Conservation (phyloP, 768 basidiomycete genomes). For the Asterophora lycoperdoides region DNA sequence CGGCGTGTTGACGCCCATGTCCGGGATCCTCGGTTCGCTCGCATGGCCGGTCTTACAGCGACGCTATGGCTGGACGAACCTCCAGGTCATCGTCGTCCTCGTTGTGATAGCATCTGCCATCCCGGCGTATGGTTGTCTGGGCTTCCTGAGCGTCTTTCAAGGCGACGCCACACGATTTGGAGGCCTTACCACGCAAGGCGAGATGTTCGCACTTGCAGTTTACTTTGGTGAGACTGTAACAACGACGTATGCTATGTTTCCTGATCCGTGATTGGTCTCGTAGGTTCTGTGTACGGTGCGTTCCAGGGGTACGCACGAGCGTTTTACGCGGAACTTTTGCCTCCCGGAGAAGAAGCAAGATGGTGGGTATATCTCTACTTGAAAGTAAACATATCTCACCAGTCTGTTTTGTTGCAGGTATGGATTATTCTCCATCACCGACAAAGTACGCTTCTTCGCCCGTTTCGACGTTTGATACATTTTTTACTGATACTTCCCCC, state of each 20-base stretch:
- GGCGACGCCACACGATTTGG: slow-evolving; percentile 47
- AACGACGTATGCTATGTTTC: not conserved
- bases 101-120: slow-evolving; percentile 64
- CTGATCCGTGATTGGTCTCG: not conserved
- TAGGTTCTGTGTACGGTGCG: slow-evolving; percentile 76
- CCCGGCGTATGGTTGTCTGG: slow-evolving; percentile 79
- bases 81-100: slow-evolving; percentile 59
- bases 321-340: slow-evolving; percentile 83
- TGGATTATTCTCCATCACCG: slow-evolving; percentile 85
- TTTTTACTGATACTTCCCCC: not conserved
- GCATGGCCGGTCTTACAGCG: slow-evolving; percentile 74
- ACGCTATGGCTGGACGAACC: slow-evolving; percentile 58
- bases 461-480: slow-evolving; percentile 7
- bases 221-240: slow-evolving; percentile 62
- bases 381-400: not conserved
- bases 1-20: slow-evolving; percentile 69
- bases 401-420: slow-evolving; percentile 33
- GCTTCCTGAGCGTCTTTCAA: slow-evolving; percentile 58
- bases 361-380: slow-evolving; percentile 47
- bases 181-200: slow-evolving; percentile 70
- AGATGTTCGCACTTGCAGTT: slow-evolving; percentile 82
- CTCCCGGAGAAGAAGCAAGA: slow-evolving; percentile 82
- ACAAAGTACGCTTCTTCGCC: slow-evolving; percentile 51
- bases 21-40: slow-evolving; percentile 85
- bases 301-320: slow-evolving; percentile 90